Base-by-base conservation (phyloP, 257 asterid genomes). In the Gynochthodes officinalis region DNA sequence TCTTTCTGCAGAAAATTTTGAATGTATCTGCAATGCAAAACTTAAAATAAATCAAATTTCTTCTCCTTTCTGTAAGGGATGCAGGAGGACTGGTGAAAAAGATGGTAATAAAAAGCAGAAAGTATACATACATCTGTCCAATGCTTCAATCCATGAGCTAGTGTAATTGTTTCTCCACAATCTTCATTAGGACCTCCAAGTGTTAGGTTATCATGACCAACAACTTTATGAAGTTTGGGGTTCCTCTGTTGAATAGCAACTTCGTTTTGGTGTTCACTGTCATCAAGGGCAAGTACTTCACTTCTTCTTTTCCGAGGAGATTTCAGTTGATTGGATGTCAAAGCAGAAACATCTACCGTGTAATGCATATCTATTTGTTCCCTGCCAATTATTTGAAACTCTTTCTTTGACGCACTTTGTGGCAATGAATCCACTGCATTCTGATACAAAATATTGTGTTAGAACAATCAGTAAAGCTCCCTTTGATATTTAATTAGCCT, bases 121-220 rank as follows among this genome's bases (percentile, higher is more conserved):
- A 77, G 74, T 72, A 77, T 69, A 70, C 90, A 72, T 88, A 92
- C 98, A 70, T 86, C 89, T 74, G 81, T 75, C 91, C 90, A 88
- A 63, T 77, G 84, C 79, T 80, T 81, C 78, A 74, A 73, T 72
- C 85, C 92, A 69, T 64, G 77, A 62, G 72, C 80, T 73, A 67
- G 75, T 35, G 43, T 44, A 70, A 69, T 73, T 69, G 77, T 75
- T 71, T 63, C 83, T 27, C 59, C 18, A 64, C 82, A 67, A 71
- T 69, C 81, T 62, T 81, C 84, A 76, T 67, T 73, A 30, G 82
- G 80, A 82, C 42, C 69, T 40, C 68, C 73, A 52, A 37, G 55
- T 65, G 58, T 70, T 80, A 67, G 81, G 13, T 78, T 67, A 64
- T 76, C 78, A 71, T 59, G 52, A 73, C 35, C 79, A 71, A 79